phyloP scores from a whole-genome alignment of 1,284 basidiomycete species.

The Puccinia hordei region DNA sequence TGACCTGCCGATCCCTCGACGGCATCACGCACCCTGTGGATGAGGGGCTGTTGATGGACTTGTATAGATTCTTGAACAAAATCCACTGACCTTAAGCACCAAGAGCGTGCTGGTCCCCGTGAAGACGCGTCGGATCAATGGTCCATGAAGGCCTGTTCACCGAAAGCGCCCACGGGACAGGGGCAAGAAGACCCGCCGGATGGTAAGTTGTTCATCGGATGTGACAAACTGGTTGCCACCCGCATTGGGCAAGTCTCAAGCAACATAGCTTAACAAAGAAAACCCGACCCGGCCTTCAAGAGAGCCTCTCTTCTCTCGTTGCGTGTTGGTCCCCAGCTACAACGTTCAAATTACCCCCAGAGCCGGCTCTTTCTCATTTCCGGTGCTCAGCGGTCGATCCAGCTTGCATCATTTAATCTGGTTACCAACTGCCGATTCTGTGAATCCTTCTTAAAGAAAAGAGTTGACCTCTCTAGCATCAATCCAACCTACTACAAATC shows the following conservation, averaged over 20 bases:
- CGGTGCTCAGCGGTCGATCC: conserved; percentile 10
- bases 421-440: background rate
- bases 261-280: too few relatives aligned
- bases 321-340: background rate
- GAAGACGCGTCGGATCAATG: too few relatives aligned
- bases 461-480: background rate
- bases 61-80: too few relatives aligned
- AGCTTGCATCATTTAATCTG: background rate
- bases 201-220: background rate
- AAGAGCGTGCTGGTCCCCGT: too few relatives aligned
- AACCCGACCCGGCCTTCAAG: background rate
- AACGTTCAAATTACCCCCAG: background rate
- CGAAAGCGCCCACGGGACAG: too few relatives aligned
- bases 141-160: too few relatives aligned
- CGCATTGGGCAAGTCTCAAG: background rate
- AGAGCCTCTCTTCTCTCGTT: background rate
- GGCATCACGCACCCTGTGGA: too few relatives aligned
- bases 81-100: too few relatives aligned
- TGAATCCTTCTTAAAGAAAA: background rate
- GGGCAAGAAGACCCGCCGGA: too few relatives aligned
- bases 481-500: background rate
- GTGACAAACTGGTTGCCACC: background rate
- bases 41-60: too few relatives aligned
- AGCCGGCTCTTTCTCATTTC: background rate
- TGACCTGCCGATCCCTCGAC: too few relatives aligned